A percentile compares a stretch with the other conserved stretches of the same genome.
Conservation (phyloP, 345 rosid genomes). For the Psidium friedrichsthalianum region DNA sequence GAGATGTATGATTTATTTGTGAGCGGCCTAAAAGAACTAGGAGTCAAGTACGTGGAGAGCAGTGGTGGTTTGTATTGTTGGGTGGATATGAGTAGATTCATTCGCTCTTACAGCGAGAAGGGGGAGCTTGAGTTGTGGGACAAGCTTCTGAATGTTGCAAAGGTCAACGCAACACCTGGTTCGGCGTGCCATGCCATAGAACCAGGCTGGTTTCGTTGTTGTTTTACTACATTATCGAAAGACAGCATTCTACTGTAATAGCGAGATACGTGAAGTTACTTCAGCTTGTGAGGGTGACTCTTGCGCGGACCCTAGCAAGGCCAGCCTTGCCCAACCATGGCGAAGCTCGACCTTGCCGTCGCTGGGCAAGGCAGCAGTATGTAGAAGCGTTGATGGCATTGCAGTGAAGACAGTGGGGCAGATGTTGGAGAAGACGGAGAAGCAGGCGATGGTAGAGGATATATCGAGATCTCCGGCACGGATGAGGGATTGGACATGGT, state of each 20-base stretch:
- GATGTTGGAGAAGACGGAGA: too few relatives aligned
- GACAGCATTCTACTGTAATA: conserved; percentile 53
- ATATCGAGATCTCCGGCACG: too few relatives aligned
- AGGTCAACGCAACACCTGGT: conserved; percentile 83
- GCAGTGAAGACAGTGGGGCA: too few relatives aligned
- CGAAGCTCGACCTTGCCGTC: too few relatives aligned
- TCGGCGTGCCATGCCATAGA: conserved; percentile 88
- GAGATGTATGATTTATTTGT: conserved; percentile 41
- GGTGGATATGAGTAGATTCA: conserved; percentile 77
- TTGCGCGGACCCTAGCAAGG: too few relatives aligned
- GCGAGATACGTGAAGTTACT: conserved; percentile 22
- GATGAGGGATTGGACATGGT: too few relatives aligned
- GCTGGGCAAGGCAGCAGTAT: too few relatives aligned
- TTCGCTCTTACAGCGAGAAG: conserved; percentile 63
- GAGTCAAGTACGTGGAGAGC: conserved; percentile 53
- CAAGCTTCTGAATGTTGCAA: conserved; percentile 56
- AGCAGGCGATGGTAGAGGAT: too few relatives aligned
- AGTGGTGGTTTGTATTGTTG: conserved; percentile 76
- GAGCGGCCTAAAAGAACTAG: conserved; percentile 45
- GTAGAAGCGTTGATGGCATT: too few relatives aligned
- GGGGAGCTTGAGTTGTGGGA: conserved; percentile 82
- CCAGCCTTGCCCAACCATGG: too few relatives aligned
- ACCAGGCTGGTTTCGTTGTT: conserved; percentile 94
- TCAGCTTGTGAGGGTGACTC: too few relatives aligned
- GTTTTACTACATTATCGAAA: conserved; percentile 54